Percentiles rank a stretch among this genome's conserved stretches.
Evolutionary conservation across 2,329 filamentous ascomycete species (phyloP).

Genomic region (Lasiodiplodia theobromae): DNA sequence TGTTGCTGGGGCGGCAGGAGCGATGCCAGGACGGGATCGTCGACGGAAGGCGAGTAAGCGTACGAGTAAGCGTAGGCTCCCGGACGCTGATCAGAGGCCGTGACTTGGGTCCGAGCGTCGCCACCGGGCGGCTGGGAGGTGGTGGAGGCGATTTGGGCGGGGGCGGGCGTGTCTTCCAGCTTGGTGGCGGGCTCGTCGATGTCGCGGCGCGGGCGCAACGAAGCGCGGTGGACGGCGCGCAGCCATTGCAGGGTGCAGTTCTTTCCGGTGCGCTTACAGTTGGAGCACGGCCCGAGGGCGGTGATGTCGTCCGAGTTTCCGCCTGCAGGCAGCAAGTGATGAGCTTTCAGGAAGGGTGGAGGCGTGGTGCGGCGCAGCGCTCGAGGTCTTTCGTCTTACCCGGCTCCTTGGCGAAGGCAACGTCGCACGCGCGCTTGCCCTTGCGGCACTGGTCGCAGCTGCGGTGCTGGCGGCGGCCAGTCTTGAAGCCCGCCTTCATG

Average conservation of each 20-base stretch:
- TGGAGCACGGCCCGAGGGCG: constrained; percentile 47
- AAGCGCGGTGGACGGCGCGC: constrained; percentile 34
- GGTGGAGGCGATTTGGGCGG: not conserved
- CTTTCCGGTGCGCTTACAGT: constrained; percentile 55
- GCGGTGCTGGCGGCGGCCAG: constrained; percentile 50
- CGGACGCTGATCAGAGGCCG: constrained; percentile 7
- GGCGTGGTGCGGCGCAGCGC: not conserved
- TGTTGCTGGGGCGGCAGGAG: not conserved
- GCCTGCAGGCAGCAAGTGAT: constrained; percentile 30
- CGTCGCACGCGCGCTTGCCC: constrained; percentile 56
- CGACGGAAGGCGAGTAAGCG: constrained; percentile 24
- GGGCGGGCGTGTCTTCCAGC: not conserved
- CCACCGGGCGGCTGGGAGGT: not conserved
- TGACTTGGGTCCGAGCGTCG: not conserved
- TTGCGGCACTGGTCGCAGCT: constrained; percentile 57
- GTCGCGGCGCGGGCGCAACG: constrained; percentile 16
- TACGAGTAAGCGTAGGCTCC: constrained; percentile 7
- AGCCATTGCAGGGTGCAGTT: constrained; percentile 56
- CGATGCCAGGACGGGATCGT: constrained; percentile 4
- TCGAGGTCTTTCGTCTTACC: not conserved
- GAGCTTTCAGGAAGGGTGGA: not conserved
- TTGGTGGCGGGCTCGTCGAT: not conserved
- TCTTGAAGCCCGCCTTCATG: constrained; percentile 36
- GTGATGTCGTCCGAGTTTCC: constrained; percentile 42
- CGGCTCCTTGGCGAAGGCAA: constrained; percentile 44